A percentile compares a stretch with the other conserved stretches of the same genome.
These are phyloP conservation scores for Pythium brachiatum DNA, from an alignment of 352 stramenopile genomes.

Conservation along the genomic window DNA sequence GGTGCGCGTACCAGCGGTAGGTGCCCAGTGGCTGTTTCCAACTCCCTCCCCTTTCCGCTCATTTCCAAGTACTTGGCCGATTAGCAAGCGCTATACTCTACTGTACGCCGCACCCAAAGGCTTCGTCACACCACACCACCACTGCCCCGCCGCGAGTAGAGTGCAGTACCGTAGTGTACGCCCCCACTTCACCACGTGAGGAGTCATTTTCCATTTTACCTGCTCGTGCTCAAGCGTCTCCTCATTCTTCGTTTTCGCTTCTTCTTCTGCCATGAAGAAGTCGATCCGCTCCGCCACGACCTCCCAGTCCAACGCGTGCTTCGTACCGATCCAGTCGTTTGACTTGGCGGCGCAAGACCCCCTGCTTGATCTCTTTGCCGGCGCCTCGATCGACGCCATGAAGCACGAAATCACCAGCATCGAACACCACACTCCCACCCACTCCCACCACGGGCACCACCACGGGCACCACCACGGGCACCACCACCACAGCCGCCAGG, in stretches of 20 bases:
- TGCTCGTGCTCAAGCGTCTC: background rate
- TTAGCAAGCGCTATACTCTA: background rate
- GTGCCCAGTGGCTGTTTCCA: background rate
- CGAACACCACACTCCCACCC: background rate
- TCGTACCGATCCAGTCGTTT: constrained; percentile 25
- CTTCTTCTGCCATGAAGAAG: background rate
- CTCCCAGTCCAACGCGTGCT: constrained; percentile 8
- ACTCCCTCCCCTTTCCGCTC: background rate
- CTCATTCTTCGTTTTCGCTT: background rate
- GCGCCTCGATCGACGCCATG: constrained; percentile 3
- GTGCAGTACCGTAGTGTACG: constrained; percentile 2
- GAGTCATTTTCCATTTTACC: constrained; percentile 5
- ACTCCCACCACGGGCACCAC: constrained; percentile 1
- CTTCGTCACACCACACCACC: background rate
- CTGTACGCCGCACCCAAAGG: background rate
- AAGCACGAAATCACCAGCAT: constrained; percentile 11
- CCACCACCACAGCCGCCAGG: constrained; percentile 5
- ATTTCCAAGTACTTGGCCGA: background rate
- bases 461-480: constrained; percentile 2
- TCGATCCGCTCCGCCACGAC: constrained; percentile 1
- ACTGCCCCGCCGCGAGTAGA: too few species aligned
- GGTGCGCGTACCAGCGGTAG: constrained; percentile 1
- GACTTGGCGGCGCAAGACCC: constrained; percentile 18
- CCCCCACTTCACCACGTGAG: background rate
- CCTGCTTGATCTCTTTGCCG: constrained; percentile 17